A percentile compares a stretch with the other conserved stretches of the same genome.
Evolutionary conservation across 257 asterid species (phyloP).

Genomic region (Capsicum pubescens): DNA sequence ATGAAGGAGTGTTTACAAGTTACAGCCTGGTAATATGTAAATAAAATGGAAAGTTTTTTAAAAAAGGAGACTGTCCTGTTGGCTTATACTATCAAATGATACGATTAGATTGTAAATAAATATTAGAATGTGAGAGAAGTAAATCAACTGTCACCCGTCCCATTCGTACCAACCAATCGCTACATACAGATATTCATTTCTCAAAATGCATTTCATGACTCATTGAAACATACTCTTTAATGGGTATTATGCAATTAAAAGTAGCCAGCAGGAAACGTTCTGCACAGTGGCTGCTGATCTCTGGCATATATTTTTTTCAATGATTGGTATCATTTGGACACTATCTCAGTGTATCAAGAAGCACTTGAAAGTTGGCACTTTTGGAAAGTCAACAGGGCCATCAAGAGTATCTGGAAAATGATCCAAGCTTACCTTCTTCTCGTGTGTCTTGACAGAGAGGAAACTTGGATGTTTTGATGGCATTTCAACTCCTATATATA

Average conservation of each 20-base stretch:
- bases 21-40: neutral
- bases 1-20: neutral
- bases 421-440: neutral
- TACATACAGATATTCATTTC: neutral
- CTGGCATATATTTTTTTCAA: neutral
- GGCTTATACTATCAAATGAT: neutral
- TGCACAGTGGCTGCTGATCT: neutral
- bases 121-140: neutral
- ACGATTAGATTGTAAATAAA: neutral
- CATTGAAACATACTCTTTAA: neutral
- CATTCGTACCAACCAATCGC: neutral
- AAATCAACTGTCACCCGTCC: neutral
- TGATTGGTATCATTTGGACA: too few species aligned
- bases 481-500: neutral
- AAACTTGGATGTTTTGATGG: neutral
- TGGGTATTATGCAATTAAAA: neutral
- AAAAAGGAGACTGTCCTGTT: neutral
- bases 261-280: neutral
- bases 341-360: neutral
- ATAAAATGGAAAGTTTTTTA: neutral
- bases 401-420: neutral
- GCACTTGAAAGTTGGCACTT: neutral
- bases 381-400: neutral
- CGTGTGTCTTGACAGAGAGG: neutral
- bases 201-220: neutral